Base-by-base conservation (phyloP, 495 filamentous ascomycete genomes). In the Penicillium herquei region DNA sequence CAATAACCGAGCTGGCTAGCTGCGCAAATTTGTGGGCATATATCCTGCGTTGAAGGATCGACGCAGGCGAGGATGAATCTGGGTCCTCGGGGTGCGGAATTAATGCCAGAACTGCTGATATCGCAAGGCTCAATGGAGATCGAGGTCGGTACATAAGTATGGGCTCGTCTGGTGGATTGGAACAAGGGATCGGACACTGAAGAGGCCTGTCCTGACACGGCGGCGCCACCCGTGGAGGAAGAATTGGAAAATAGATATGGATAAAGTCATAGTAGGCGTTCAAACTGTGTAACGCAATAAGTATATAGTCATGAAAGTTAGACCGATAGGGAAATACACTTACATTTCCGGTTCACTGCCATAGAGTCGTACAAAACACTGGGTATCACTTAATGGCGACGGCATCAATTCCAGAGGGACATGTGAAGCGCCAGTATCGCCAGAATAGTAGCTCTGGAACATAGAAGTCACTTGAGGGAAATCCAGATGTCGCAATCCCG, bases 241-340 rank as follows among this genome's bases (percentile, higher is more conserved):
- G 58, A 47, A 86, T 80, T 4, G 83, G 82, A 46, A 86, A 82
- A 63, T 81, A 84, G 14, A 68, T 62, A 64, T 85, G 81, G 40
- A 84, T 81, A 61, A 79, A 84, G 30, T 81, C 77, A 58, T 84
- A 85, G 59, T 84, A 84, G 21, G 81, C 83, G 49, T 80, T 80
- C 49, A 85, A 65, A 61, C 83, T 85, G 55, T 26, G 1, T 26
- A 26, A 26, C 1, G 21, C 21, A 26, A 26, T 26, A 26, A 26
- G 21, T 4, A 26, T 26, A 26, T 26, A 1, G 21, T 4, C 1
- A 26, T 26, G 2, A 26, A 26, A 26, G 4, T 4, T 4, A 26
- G 4, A 26, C 21, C 4, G 21, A 26, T 26, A 26, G 2, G 1
- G 21, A 4, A 50, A 13, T 14, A 2, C 31, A 67, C 73, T 46